A percentile compares a stretch with the other conserved stretches of the same genome.
Evolutionary conservation across 768 basidiomycete genomes (phyloP).

Genomic region (Pleurotus cornucopiae): DNA sequence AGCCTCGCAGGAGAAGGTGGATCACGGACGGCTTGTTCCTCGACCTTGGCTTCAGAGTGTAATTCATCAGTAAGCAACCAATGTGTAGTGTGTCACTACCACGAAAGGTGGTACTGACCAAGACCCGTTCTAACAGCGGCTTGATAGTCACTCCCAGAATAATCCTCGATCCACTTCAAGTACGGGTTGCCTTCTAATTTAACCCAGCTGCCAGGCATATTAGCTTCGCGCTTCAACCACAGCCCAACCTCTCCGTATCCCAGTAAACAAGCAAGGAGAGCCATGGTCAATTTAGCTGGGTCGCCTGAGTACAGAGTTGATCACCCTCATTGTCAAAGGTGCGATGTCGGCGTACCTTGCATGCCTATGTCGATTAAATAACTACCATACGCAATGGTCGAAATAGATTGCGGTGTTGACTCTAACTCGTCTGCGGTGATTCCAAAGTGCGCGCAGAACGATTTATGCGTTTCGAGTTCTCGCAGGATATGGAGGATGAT

Average conservation of each 20-base stretch:
- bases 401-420: slow-evolving; percentile 57
- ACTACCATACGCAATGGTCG: slow-evolving; percentile 82
- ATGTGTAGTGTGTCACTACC: neutral
- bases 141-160: slow-evolving; percentile 69
- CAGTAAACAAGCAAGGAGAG: slow-evolving; percentile 78
- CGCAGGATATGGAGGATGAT: slow-evolving; percentile 60
- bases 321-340: neutral
- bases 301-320: slow-evolving; percentile 46
- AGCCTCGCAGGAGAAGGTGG: slow-evolving; percentile 60
- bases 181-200: slow-evolving; percentile 70
- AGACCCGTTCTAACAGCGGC: slow-evolving; percentile 68
- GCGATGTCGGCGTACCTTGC: slow-evolving; percentile 39
- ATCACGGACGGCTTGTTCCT: slow-evolving; percentile 52
- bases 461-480: slow-evolving; percentile 70
- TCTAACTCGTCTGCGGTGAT: slow-evolving; percentile 59
- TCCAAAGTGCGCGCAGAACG: slow-evolving; percentile 70
- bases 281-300: slow-evolving; percentile 66
- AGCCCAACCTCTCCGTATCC: slow-evolving; percentile 93
- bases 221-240: slow-evolving; percentile 64
- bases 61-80: neutral
- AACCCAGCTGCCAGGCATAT: slow-evolving; percentile 47
- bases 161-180: slow-evolving; percentile 73
- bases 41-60: slow-evolving; percentile 59
- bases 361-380: slow-evolving; percentile 80
- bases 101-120: slow-evolving; percentile 42